Evolutionary conservation across 495 filamentous ascomycete genomes (phyloP), one percentile per base, ranked within the genome.

Genomic region (Neurospora sp.): DNA sequence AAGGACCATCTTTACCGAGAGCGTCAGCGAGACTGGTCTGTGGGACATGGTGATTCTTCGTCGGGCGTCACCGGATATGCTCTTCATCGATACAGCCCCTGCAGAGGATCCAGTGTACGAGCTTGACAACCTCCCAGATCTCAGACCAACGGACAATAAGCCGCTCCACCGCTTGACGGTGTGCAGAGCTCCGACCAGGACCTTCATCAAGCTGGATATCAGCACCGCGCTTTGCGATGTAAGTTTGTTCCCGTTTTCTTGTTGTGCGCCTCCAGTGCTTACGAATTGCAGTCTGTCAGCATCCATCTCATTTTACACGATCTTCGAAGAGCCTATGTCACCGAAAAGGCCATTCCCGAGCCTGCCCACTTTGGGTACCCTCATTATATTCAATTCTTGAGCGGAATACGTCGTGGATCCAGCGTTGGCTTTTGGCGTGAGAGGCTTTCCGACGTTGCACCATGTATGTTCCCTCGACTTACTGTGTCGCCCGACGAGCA

Each of bases 91-190:
- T 54, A 80, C 78, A 8, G 80, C 79, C 2, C 81, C 79, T 2
- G 74, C 81, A 1, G 82, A 84, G 39, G 82, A 86, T 46, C 79
- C 84, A 2, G 82, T 85, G 27, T 77, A 77, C 70, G 82, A 83
- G 62, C 81, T 85, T 46, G 78, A 79, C 70, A 84, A 81, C 11
- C 79, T 86, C 2, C 82, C 83, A 0, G 80, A 80, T 66, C 70
- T 85, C 37, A 72, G 76, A 18, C 72, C 81, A 4, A 78, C 76
- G 4, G 82, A 82, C 69, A 80, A 78, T 16, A 81, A 82, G 38
- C 84, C 84, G 10, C 82, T 82, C 46, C 84, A 86, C 74, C 78
- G 84, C 44, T 80, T 86, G 10, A 83, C 84, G 0, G 84, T 86
- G 38, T 86, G 83, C 75, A 83, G 82, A 73, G 78, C 82, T 4